Percentiles rank a stretch among this genome's conserved stretches.
Evolutionary conservation across 1,284 basidiomycete genomes (phyloP).

Genomic region (Spongispora temasekensis): DNA sequence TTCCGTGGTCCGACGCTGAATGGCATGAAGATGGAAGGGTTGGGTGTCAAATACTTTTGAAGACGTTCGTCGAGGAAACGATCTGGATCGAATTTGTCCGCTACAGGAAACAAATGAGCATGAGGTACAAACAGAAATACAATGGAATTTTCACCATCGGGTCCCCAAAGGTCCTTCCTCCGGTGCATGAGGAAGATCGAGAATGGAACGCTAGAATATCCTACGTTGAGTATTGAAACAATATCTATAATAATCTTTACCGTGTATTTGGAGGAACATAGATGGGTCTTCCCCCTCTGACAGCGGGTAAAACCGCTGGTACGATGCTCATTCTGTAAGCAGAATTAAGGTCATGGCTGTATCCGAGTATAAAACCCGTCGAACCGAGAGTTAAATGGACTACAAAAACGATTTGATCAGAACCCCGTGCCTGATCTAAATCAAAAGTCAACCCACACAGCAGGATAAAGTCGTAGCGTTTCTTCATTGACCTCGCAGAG

Average conservation of each 20-base stretch:
- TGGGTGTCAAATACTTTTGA: slow-evolving; percentile 31
- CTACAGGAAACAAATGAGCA: slow-evolving; percentile 18
- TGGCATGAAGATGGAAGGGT: slow-evolving; percentile 41
- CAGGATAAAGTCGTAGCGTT: slow-evolving; percentile 61
- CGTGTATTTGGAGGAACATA: slow-evolving; percentile 42
- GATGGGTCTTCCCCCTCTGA: slow-evolving; percentile 34
- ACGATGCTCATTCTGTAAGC: slow-evolving; percentile 43
- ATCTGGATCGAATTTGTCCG: slow-evolving; percentile 41
- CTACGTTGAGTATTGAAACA: slow-evolving; percentile 26
- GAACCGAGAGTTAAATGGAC: slow-evolving; percentile 37
- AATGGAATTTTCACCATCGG: slow-evolving; percentile 30
- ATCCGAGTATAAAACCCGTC: neutral
- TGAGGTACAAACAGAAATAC: neutral
- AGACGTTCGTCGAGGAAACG: slow-evolving; percentile 40
- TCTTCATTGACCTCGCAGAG: slow-evolving; percentile 39
- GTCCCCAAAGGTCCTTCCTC: slow-evolving; percentile 40
- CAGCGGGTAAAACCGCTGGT: slow-evolving; percentile 43
- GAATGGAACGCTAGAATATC: slow-evolving; percentile 26
- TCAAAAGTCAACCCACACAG: slow-evolving; percentile 45
- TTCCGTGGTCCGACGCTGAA: slow-evolving; percentile 49
- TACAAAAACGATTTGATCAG: slow-evolving; percentile 25
- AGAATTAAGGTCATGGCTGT: slow-evolving; percentile 3
- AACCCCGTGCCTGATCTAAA: neutral
- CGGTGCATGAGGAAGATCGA: slow-evolving; percentile 40
- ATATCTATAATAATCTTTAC: slow-evolving; percentile 28